phyloP scores from a whole-genome alignment of 176 grass and related monocot species.

The Oryza longistaminata region DNA sequence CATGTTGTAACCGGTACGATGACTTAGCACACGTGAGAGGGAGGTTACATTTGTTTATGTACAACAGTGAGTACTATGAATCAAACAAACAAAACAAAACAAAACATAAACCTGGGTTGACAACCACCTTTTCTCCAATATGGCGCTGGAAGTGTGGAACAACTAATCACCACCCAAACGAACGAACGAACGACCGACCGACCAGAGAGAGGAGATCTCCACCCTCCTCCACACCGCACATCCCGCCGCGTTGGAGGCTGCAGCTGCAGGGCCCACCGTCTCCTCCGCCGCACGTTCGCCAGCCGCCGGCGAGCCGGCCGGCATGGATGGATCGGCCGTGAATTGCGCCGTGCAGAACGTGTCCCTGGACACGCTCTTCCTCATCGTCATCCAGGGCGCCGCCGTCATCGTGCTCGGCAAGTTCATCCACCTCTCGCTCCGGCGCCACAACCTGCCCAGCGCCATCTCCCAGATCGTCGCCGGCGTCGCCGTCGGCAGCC shows the following conservation, averaged over 20 bases:
- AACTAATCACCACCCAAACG: background rate
- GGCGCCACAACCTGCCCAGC: constrained; percentile 48
- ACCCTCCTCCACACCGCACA: background rate
- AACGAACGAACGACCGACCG: background rate
- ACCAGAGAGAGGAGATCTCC: background rate
- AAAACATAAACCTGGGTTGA: too few species aligned
- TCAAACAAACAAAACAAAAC: too few species aligned
- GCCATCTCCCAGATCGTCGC: constrained; percentile 53
- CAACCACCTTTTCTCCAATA: too few species aligned
- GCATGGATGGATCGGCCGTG: background rate
- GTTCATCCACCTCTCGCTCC: constrained; percentile 53
- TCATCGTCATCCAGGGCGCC: constrained; percentile 46
- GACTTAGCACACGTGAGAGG: too few species aligned
- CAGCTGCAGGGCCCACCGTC: background rate
- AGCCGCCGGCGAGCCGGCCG: background rate
- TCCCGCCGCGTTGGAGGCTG: background rate
- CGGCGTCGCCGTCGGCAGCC: constrained; percentile 48
- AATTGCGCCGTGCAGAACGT: constrained; percentile 34
- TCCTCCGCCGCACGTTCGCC: background rate
- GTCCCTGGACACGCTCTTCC: constrained; percentile 53
- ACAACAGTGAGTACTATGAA: too few species aligned
- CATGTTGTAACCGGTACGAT: too few species aligned
- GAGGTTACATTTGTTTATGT: too few species aligned
- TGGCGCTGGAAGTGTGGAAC: too few species aligned
- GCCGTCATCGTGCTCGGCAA: constrained; percentile 49